Evolutionary conservation across 768 basidiomycete genomes (phyloP).

Genomic region (Dacryopinax primogenitus): DNA sequence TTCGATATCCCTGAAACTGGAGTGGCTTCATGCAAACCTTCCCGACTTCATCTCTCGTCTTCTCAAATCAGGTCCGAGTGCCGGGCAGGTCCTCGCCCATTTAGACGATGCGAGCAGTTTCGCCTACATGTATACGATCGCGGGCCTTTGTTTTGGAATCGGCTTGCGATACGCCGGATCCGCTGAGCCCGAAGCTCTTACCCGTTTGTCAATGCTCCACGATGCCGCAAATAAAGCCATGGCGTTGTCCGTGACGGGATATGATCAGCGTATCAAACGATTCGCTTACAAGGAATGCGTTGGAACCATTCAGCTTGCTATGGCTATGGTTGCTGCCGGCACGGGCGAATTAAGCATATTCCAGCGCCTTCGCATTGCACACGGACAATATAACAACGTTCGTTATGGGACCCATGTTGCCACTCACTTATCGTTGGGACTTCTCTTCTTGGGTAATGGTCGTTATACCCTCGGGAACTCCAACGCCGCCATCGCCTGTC

Average conservation of each 20-base stretch:
- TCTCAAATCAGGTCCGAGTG: constrained; percentile 35
- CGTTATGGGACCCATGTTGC: constrained; percentile 85
- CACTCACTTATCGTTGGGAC: constrained; percentile 76
- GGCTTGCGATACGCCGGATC: constrained; percentile 92
- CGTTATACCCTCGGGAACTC: constrained; percentile 85
- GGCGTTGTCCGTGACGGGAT: neutral
- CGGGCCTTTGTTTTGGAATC: constrained; percentile 83
- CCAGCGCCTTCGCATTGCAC: constrained; percentile 73
- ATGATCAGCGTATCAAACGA: constrained; percentile 73
- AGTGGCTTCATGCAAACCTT: constrained; percentile 44
- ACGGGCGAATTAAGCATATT: constrained; percentile 88
- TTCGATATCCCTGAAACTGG: constrained; percentile 50
- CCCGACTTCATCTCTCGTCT: constrained; percentile 53
- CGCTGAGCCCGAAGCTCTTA: constrained; percentile 63
- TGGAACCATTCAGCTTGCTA: constrained; percentile 70
- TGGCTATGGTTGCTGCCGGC: constrained; percentile 94
- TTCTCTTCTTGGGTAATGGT: constrained; percentile 88
- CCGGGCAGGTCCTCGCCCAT: constrained; percentile 28
- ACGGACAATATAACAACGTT: constrained; percentile 69
- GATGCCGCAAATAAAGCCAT: constrained; percentile 9
- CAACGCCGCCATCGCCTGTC: constrained; percentile 77
- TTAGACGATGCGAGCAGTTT: constrained; percentile 66
- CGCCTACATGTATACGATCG: constrained; percentile 82
- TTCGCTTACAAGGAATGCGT: constrained; percentile 77
- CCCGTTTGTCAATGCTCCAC: constrained; percentile 3